These are phyloP conservation scores for Aureobasidium sp. DNA, from an alignment of 2,329 filamentous ascomycete species.

Conservation along the genomic window DNA sequence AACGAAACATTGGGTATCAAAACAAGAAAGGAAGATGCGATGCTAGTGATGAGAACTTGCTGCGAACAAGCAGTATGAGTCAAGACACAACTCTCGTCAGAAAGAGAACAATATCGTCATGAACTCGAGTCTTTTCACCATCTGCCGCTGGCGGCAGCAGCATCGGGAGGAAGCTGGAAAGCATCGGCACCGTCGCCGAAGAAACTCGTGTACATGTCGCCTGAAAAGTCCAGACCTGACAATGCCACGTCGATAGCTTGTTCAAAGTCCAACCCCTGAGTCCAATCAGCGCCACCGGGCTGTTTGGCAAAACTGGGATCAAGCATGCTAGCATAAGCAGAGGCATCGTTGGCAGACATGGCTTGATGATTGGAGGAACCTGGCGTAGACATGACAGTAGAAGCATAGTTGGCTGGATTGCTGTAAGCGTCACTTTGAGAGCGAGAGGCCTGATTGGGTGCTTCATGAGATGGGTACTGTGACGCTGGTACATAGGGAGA, in stretches of 20 bases:
- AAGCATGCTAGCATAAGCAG: constrained; percentile 10
- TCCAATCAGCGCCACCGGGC: constrained; percentile 14
- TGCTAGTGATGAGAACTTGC: background rate
- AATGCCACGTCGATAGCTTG: constrained; percentile 18
- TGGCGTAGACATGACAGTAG: constrained; percentile 11
- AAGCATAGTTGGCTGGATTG: background rate
- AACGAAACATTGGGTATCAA: background rate
- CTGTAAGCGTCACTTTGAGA: constrained; percentile 6
- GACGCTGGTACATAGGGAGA: constrained; percentile 13
- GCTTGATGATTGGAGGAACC: background rate
- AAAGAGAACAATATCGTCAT: background rate
- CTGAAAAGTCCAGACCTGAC: constrained; percentile 16
- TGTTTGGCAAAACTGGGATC: constrained; percentile 11
- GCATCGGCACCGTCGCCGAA: constrained; percentile 18
- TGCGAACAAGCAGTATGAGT: background rate
- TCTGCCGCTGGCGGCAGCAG: constrained; percentile 3
- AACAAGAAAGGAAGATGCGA: background rate
- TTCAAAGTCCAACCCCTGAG: constrained; percentile 18
- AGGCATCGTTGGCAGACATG: background rate
- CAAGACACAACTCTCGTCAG: background rate
- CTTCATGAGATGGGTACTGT: background rate
- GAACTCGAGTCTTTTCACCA: background rate
- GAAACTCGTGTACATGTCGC: constrained; percentile 19
- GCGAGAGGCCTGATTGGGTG: background rate
- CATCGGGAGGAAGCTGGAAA: constrained; percentile 16